These are phyloP conservation scores for Diaporthe destruens DNA, from an alignment of 2,329 filamentous ascomycete genomes.

Conservation along the genomic window DNA sequence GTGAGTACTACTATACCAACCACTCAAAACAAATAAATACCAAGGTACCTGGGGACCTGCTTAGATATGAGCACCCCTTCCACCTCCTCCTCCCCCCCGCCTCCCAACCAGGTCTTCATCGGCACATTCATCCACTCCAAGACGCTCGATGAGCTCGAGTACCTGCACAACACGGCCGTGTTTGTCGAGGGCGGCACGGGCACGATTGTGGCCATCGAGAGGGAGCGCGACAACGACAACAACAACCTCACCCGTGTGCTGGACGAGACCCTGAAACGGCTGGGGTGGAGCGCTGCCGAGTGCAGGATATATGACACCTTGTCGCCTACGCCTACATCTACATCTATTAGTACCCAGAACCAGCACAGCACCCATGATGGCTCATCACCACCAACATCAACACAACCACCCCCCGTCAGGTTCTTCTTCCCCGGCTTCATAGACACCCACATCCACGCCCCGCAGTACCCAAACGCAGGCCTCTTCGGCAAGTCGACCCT, in stretches of 20 bases:
- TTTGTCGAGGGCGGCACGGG: slow-evolving; percentile 62
- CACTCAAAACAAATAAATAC: background rate
- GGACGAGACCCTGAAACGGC: slow-evolving; percentile 52
- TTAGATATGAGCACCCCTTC: slow-evolving; percentile 2
- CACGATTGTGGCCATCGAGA: slow-evolving; percentile 63
- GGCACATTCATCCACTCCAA: slow-evolving; percentile 69
- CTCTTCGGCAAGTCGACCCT: slow-evolving; percentile 95
- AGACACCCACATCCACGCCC: slow-evolving; percentile 94
- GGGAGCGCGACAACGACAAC: slow-evolving; percentile 49
- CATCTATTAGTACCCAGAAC: too few species aligned
- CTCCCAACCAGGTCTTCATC: slow-evolving; percentile 61
- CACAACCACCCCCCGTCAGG: slow-evolving; percentile 55
- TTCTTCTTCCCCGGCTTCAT: slow-evolving; percentile 91
- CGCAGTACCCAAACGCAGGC: slow-evolving; percentile 94
- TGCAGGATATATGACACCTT: slow-evolving; percentile 51
- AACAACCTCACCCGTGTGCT: slow-evolving; percentile 49
- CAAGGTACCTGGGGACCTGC: too few species aligned
- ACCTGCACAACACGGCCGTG: slow-evolving; percentile 63
- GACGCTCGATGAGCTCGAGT: slow-evolving; percentile 61
- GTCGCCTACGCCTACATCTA: background rate
- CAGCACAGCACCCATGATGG: background rate
- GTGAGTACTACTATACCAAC: too few species aligned
- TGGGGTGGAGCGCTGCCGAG: slow-evolving; percentile 60
- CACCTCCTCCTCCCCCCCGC: background rate
- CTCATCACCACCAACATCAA: background rate